Conservation (phyloP, 106 monocot species). For the Dendrobium huoshanense region DNA sequence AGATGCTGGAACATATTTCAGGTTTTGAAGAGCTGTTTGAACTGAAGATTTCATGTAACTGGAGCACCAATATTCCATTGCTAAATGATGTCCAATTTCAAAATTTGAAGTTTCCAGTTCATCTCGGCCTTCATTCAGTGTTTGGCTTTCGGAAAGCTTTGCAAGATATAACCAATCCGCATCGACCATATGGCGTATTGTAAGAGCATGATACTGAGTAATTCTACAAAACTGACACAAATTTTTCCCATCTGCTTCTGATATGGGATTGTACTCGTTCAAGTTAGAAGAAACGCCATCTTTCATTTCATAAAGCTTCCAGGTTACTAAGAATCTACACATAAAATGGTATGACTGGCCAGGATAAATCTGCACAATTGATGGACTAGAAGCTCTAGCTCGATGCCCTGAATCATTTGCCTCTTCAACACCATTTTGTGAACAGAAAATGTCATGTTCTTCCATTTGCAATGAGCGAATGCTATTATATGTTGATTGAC, state of each 20-base stretch:
- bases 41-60: slow-evolving; percentile 40
- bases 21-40: slow-evolving; percentile 38
- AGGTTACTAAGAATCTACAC: slow-evolving; percentile 75
- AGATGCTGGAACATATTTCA: slow-evolving; percentile 62
- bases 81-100: too few relatives aligned
- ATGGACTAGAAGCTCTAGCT: slow-evolving; percentile 8
- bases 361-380: slow-evolving; percentile 25
- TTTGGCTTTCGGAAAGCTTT: slow-evolving; percentile 23
- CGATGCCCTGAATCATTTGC: slow-evolving; percentile 3
- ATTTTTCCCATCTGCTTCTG: slow-evolving; percentile 13
- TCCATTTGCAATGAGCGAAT: slow-evolving; percentile 51
- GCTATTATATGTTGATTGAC: slow-evolving; percentile 48
- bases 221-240: slow-evolving; percentile 40
- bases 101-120: neutral
- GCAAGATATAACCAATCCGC: slow-evolving; percentile 89
- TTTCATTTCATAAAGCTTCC: slow-evolving; percentile 21
- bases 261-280: neutral
- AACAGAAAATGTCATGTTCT: slow-evolving; percentile 49
- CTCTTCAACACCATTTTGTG: slow-evolving; percentile 17
- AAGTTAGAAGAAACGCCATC: neutral
- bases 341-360: slow-evolving; percentile 62
- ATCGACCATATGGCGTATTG: slow-evolving; percentile 75
- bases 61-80: slow-evolving; percentile 4
- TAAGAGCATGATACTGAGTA: slow-evolving; percentile 11
- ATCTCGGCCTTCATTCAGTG: neutral